Percentiles rank a stretch among this genome's conserved stretches.
These are phyloP conservation scores for Coelastrella sp. DNA, from an alignment of 139 green algal species.

Conservation along the genomic window DNA sequence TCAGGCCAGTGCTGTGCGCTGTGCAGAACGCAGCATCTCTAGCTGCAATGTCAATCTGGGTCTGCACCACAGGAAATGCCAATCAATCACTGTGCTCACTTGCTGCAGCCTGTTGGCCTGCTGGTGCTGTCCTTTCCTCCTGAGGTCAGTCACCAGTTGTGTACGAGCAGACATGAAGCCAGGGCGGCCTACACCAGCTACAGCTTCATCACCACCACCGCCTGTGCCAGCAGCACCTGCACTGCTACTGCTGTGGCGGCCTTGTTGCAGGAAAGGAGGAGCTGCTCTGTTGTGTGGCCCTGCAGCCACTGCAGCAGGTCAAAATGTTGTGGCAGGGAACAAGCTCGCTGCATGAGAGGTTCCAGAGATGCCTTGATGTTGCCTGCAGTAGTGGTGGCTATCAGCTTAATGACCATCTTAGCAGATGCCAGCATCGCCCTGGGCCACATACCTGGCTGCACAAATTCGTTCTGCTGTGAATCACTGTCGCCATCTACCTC, in stretches of 20 bases:
- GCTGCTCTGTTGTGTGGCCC: background rate
- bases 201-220: background rate
- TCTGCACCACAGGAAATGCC: too few species aligned
- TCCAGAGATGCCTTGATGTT: too few species aligned
- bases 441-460: background rate
- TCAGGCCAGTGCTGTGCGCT: background rate
- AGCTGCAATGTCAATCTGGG: background rate
- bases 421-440: too few species aligned
- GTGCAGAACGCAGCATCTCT: background rate
- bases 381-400: too few species aligned
- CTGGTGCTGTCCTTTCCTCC: slow-evolving; percentile 57
- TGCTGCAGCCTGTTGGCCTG: slow-evolving; percentile 37
- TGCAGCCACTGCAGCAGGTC: background rate
- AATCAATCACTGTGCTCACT: background rate
- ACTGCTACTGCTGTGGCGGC: background rate
- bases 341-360: too few species aligned
- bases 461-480: background rate
- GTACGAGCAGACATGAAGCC: slow-evolving; percentile 59
- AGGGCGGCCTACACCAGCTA: background rate
- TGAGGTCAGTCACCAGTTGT: slow-evolving; percentile 56
- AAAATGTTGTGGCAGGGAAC: too few species aligned
- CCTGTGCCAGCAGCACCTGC: background rate
- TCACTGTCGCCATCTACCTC: slow-evolving; percentile 31
- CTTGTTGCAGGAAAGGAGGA: background rate
- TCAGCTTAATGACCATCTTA: too few species aligned